phyloP scores from a whole-genome alignment of 2,329 filamentous ascomycete genomes.

The Fusarium sarcochroum region DNA sequence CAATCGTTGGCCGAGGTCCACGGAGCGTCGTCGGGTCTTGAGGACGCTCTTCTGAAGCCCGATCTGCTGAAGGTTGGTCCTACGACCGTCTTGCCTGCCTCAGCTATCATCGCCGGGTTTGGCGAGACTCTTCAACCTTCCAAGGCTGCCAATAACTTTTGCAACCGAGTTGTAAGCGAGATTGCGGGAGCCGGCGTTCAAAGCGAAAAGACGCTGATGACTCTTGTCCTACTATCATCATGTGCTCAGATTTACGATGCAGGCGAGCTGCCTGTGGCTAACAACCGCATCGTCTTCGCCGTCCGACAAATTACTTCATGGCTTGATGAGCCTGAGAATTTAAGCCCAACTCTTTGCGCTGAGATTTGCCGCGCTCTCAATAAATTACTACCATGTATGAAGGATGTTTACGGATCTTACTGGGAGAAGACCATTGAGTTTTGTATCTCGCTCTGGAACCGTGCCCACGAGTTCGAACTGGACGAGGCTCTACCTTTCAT shows the following conservation, averaged over 20 bases:
- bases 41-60: slow-evolving; percentile 62
- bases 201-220: slow-evolving; percentile 61
- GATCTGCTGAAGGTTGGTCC: slow-evolving; percentile 63
- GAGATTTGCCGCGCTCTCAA: slow-evolving; percentile 71
- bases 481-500: slow-evolving; percentile 72
- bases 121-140: slow-evolving; percentile 65
- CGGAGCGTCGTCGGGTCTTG: slow-evolving; percentile 60
- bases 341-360: slow-evolving; percentile 61
- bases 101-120: slow-evolving; percentile 67
- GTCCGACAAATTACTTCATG: slow-evolving; percentile 83
- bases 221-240: slow-evolving; percentile 68
- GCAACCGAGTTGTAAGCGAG: slow-evolving; percentile 73
- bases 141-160: slow-evolving; percentile 65
- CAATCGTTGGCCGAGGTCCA: slow-evolving; percentile 62
- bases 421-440: slow-evolving; percentile 79
- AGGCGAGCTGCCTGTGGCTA: slow-evolving; percentile 69
- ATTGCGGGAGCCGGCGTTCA: slow-evolving; percentile 64
- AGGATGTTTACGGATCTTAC: slow-evolving; percentile 88
- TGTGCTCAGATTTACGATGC: slow-evolving; percentile 66
- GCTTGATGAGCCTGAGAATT: slow-evolving; percentile 67
- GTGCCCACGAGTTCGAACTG: slow-evolving; percentile 57
- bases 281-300: slow-evolving; percentile 84
- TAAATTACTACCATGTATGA: slow-evolving; percentile 78
- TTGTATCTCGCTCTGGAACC: slow-evolving; percentile 70
- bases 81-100: slow-evolving; percentile 62